Conservation (phyloP, 2,329 filamentous ascomycete genomes). For the Curvularia lunata region DNA sequence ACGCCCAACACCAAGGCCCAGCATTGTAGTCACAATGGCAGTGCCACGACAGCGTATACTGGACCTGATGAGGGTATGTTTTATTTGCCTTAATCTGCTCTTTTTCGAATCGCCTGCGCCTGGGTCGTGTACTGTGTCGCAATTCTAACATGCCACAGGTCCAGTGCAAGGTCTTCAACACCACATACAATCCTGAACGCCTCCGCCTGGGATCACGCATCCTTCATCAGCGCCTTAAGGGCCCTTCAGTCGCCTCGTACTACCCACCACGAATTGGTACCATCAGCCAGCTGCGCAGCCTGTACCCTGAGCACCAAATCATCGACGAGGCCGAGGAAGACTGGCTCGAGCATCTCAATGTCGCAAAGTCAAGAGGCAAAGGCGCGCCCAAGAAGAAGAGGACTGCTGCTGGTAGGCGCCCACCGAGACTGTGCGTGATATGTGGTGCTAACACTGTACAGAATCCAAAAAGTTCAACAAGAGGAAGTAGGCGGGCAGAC, state of each 20-base stretch:
- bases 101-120: too few species aligned
- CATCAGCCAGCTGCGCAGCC: conserved; percentile 74
- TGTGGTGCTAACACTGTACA: conserved; percentile 24
- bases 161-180: conserved; percentile 91
- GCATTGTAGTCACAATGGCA: conserved; percentile 50
- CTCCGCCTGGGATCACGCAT: conserved; percentile 89
- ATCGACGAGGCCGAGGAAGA: conserved; percentile 80
- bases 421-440: background rate
- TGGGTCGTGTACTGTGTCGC: background rate
- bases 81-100: background rate
- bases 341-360: conserved; percentile 71
- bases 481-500: conserved; percentile 45
- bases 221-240: conserved; percentile 83
- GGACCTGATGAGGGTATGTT: conserved; percentile 77
- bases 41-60: conserved; percentile 61
- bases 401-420: conserved; percentile 56
- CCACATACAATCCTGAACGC: conserved; percentile 85
- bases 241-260: conserved; percentile 83
- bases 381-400: conserved; percentile 89
- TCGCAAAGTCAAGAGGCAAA: conserved; percentile 71
- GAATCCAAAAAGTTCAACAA: conserved; percentile 57
- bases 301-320: conserved; percentile 71
- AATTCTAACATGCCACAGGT: conserved; percentile 59
- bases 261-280: conserved; percentile 80
- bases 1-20: conserved; percentile 11